Evolutionary conservation across 2,329 filamentous ascomycete species (phyloP).

Genomic region (Aspergillus costaricaensis): DNA sequence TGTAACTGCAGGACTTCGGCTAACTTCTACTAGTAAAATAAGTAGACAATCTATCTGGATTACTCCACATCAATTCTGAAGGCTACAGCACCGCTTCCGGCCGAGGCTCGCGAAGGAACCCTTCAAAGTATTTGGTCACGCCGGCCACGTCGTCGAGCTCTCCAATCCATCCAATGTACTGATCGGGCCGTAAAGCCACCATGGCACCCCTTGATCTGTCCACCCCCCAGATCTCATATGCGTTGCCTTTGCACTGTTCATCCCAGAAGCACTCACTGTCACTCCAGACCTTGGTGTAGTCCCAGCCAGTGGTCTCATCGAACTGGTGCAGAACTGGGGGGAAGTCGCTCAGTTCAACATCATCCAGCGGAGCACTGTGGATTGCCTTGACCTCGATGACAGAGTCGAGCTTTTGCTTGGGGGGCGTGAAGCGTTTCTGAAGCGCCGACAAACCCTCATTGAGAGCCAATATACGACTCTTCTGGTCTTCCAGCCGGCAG

Average conservation of each 20-base stretch:
- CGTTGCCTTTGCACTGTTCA: constrained; percentile 27
- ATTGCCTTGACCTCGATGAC: constrained; percentile 64
- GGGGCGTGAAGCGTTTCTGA: constrained; percentile 46
- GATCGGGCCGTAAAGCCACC: constrained; percentile 29
- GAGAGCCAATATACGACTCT: constrained; percentile 49
- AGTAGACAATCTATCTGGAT: no score
- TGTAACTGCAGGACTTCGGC: no score
- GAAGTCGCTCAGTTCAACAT: constrained; percentile 54
- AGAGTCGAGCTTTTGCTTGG: constrained; percentile 43
- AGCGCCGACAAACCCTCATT: constrained; percentile 42
- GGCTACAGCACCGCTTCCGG: background rate
- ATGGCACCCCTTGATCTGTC: constrained; percentile 26
- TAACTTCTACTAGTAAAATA: no score
- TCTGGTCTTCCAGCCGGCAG: constrained; percentile 49
- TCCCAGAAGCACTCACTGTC: constrained; percentile 46
- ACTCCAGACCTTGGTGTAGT: constrained; percentile 60
- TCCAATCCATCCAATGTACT: constrained; percentile 34
- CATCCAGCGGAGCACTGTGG: constrained; percentile 55
- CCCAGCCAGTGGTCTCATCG: constrained; percentile 53
- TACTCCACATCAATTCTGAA: no score
- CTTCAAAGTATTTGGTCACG: constrained; percentile 27
- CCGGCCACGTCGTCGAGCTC: constrained; percentile 26
- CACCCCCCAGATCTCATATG: constrained; percentile 30
- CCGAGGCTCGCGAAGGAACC: constrained; percentile 14
- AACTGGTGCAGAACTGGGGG: constrained; percentile 54